Conservation (phyloP, 2,329 filamentous ascomycete genomes). For the Chrysoporthe puriensis region DNA sequence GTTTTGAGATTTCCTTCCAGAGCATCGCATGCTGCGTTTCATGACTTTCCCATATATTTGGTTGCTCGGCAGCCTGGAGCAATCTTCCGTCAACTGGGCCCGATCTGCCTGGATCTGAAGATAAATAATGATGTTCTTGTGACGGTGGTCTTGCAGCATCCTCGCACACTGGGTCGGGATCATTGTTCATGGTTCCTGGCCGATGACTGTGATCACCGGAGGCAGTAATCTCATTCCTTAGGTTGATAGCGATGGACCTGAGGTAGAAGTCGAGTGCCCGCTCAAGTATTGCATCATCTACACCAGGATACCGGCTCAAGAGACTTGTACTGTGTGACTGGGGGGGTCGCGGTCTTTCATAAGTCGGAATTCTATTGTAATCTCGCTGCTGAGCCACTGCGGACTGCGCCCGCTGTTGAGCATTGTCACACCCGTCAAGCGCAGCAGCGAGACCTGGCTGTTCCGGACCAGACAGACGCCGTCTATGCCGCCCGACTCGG, state of each 20-base stretch:
- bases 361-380: background rate
- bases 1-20: slow-evolving; percentile 20
- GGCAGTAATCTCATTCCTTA: slow-evolving; percentile 36
- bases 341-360: slow-evolving; percentile 36
- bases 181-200: background rate
- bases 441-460: slow-evolving; percentile 4
- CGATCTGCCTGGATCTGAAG: background rate
- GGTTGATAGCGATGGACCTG: slow-evolving; percentile 34
- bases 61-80: too few species aligned
- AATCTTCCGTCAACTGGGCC: background rate
- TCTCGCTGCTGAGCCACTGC: background rate
- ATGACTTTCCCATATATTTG: background rate
- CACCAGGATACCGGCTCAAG: background rate
- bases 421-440: slow-evolving; percentile 2
- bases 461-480: slow-evolving; percentile 5
- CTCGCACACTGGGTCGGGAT: background rate
- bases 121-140: background rate
- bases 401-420: slow-evolving; percentile 2
- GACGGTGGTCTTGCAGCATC: background rate
- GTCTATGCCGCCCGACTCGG: slow-evolving; percentile 7
- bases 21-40: slow-evolving; percentile 8
- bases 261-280: slow-evolving; percentile 27
- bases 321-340: slow-evolving; percentile 44
- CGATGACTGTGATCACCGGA: background rate
- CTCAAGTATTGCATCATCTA: slow-evolving; percentile 1